These are phyloP conservation scores for Oxytropis ochrocephala DNA, from an alignment of 306 rosid genomes.

Conservation along the genomic window DNA sequence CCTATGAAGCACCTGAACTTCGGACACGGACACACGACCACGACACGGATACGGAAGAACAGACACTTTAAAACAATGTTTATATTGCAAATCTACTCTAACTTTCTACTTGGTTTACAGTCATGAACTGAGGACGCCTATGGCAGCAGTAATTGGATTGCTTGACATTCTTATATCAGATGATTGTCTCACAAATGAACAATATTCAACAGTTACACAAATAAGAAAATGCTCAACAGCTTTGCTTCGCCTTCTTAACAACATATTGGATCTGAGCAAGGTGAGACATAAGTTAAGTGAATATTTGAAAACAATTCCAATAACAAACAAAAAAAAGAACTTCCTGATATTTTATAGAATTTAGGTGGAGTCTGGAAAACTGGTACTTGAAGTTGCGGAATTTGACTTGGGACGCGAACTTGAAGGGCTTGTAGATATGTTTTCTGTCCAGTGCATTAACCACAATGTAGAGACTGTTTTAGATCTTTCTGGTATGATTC, in stretches of 20 bases:
- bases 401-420: slow-evolving; percentile 94
- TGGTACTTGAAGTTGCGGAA: slow-evolving; percentile 89
- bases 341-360: slow-evolving; percentile 14
- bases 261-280: slow-evolving; percentile 96
- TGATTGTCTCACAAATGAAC: slow-evolving; percentile 94
- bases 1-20: too few relatives aligned
- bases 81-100: not conserved
- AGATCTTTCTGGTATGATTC: slow-evolving; percentile 77
- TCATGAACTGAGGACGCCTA: slow-evolving; percentile 97
- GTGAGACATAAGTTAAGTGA: slow-evolving; percentile 28
- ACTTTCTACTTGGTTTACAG: slow-evolving; percentile 33
- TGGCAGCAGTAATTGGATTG: slow-evolving; percentile 98
- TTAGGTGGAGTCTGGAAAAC: slow-evolving; percentile 97
- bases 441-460: slow-evolving; percentile 94
- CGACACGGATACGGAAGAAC: too few relatives aligned
- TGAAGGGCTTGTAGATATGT: slow-evolving; percentile 97
- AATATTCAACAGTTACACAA: slow-evolving; percentile 82
- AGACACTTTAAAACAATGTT: too few relatives aligned
- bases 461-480: slow-evolving; percentile 93
- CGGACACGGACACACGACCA: too few relatives aligned
- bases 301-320: not conserved
- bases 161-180: slow-evolving; percentile 95
- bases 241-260: slow-evolving; percentile 90
- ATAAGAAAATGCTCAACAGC: slow-evolving; percentile 97
- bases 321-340: not conserved